These are phyloP conservation scores for Ilex paraguariensis DNA, from an alignment of 305 asterid species.

Conservation along the genomic window DNA sequence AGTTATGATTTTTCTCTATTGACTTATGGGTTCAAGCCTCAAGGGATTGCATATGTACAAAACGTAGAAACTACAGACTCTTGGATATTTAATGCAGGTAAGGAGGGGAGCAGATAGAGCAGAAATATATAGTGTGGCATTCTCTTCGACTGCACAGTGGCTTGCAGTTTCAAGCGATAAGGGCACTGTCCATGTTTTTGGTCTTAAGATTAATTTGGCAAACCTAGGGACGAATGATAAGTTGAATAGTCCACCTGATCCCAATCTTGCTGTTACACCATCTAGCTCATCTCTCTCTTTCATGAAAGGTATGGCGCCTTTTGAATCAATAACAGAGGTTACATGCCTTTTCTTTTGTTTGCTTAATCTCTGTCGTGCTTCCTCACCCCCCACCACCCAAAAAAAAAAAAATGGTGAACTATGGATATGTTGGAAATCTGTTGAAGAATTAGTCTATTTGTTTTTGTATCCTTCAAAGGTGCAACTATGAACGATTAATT, in stretches of 20 bases:
- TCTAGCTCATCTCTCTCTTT: constrained; percentile 2
- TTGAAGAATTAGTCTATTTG: not conserved
- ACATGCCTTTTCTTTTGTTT: not conserved
- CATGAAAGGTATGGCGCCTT: constrained; percentile 2
- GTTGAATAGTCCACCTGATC: constrained; percentile 39
- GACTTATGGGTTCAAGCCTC: constrained; percentile 1
- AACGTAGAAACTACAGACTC: not conserved
- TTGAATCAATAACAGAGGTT: constrained; percentile 2
- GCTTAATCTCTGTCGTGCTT: not conserved
- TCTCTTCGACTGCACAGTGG: constrained; percentile 81
- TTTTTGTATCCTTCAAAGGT: not conserved
- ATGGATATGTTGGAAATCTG: not conserved
- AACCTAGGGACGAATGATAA: constrained; percentile 38
- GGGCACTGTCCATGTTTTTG: constrained; percentile 93
- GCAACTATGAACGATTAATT: too few relatives aligned
- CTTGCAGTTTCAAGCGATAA: constrained; percentile 91
- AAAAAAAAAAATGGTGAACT: not conserved
- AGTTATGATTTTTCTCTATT: not conserved
- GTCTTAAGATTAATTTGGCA: constrained; percentile 57
- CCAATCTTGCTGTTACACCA: constrained; percentile 9
- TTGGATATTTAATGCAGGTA: constrained; percentile 52
- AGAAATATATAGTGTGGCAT: constrained; percentile 81
- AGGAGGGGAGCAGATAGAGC: constrained; percentile 96
- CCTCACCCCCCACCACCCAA: too few relatives aligned
- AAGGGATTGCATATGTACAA: constrained; percentile 2